Base-by-base conservation (phyloP, 352 stramenopile genomes). In the Pythium diclinum region DNA sequence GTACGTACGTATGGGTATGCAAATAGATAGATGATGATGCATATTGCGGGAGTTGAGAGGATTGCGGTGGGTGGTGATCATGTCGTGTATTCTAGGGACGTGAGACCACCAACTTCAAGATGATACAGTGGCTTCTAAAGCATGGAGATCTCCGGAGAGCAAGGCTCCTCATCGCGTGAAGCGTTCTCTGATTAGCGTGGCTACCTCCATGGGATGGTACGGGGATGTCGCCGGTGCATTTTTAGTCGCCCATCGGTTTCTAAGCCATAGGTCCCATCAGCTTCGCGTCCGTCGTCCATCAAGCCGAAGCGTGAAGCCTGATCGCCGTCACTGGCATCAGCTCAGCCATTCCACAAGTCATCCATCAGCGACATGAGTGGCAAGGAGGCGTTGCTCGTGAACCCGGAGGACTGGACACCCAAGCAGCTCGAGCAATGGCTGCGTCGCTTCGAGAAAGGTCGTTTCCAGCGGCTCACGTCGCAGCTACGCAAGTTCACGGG, bases 341-440 rank as follows among this genome's bases (percentile, higher is more conserved):
- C 25, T 60, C 59, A 66, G 49, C 38, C 61, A 67, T 51, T 58
- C 42, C 36, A 25, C 42, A 59, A 55, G 23, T 21, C 21, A 17
- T 8, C 42, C 14, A 2, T 1, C 19, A 8, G 32, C n/a, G 19
- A 48, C 25, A 72, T 67, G 56, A 61, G 52, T 23, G 60, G 33
- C 14, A 68, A 72, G 49, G 96, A 92, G 54, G 71, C 72, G 56
- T 60, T 89, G 60, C 65, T 90, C 56, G 72, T 88, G 17, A 92
- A 92, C 67, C 86, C 86, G 11, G 81, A 88, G 63, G 78, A 88
- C 56, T 95, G 86, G 86, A 88, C 74, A 53, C 72, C 83, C 52
- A 82, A 88, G 65, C 84, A 95, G 48, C 55, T 68, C 46, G 62
- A 68, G 55, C 62, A 68, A 30, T 68, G 62, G 62, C 44, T 68